Evolutionary conservation across 805 yeast genomes (phyloP).

Genomic region (Saccharomycopsis oosterbeekiorum): DNA sequence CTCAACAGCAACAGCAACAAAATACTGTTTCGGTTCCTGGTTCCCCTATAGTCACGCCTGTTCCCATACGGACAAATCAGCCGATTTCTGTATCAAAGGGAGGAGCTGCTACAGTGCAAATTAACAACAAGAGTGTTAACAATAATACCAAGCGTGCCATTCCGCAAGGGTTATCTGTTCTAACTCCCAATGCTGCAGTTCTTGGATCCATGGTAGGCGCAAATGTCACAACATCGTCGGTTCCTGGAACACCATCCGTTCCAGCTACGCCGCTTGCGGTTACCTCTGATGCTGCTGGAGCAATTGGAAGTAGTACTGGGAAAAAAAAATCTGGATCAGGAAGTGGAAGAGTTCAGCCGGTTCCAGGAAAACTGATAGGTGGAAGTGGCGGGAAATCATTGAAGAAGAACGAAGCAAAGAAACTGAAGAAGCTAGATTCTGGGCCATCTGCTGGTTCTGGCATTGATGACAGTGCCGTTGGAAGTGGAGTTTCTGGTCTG

Average conservation of each 20-base stretch:
- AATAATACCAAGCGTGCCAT: background rate
- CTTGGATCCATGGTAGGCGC: background rate
- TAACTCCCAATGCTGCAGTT: background rate
- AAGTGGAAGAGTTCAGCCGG: background rate
- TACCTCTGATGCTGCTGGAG: conserved; percentile 17
- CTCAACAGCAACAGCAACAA: conserved; percentile 1
- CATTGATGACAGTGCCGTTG: background rate
- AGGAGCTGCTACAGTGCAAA: background rate
- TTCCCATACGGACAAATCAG: background rate
- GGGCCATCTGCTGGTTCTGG: background rate
- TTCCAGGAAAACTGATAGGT: background rate
- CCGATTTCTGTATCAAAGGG: background rate
- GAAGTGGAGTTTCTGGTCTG: background rate
- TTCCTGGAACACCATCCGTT: conserved; percentile 16
- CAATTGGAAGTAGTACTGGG: conserved; percentile 22
- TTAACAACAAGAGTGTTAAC: background rate
- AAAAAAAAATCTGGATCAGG: conserved; percentile 25
- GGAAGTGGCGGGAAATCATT: background rate
- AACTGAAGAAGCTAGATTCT: background rate
- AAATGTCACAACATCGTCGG: background rate
- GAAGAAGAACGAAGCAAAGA: background rate
- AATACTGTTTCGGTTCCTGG: background rate
- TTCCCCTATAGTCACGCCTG: background rate
- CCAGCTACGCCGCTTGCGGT: conserved; percentile 15
- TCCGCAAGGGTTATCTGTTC: background rate